Evolutionary conservation across 208 protist species (phyloP).

Genomic region (Leishmania martiniquensis): DNA sequence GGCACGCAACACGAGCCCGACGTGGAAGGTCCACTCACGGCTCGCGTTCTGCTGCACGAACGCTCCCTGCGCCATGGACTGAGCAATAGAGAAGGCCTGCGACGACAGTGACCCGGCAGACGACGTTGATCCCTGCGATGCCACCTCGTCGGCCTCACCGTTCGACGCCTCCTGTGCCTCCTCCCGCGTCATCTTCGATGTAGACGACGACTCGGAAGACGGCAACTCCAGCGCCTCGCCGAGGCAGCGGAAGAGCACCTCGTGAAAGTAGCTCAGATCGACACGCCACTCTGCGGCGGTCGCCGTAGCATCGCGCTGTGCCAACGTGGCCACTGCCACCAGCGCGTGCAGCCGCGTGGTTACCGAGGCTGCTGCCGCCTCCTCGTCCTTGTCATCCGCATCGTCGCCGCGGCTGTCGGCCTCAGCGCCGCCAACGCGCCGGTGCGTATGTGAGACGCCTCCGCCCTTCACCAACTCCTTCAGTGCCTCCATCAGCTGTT

Average conservation of each 20-base stretch:
- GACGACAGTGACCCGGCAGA: constrained; percentile 91
- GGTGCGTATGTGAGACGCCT: not conserved
- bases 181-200: constrained; percentile 71
- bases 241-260: constrained; percentile 88
- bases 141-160: constrained; percentile 65
- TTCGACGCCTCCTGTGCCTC: constrained; percentile 31
- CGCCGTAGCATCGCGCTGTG: constrained; percentile 83
- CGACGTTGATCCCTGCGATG: constrained; percentile 81
- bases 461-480: constrained; percentile 83
- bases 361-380: constrained; percentile 59
- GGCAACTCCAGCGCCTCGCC: constrained; percentile 82
- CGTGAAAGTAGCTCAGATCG: constrained; percentile 93
- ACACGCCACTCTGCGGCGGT: constrained; percentile 88
- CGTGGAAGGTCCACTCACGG: constrained; percentile 90
- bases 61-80: constrained; percentile 84
- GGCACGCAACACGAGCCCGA: constrained; percentile 85
- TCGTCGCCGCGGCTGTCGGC: constrained; percentile 6
- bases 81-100: constrained; percentile 90
- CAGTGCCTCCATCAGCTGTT: constrained; percentile 86
- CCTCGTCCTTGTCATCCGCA: constrained; percentile 31
- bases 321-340: constrained; percentile 86
- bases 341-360: constrained; percentile 90
- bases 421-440: not conserved
- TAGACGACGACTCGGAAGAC: constrained; percentile 41
- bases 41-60: constrained; percentile 85